Base-by-base conservation (phyloP, 768 basidiomycete genomes). In the Boletus rubroflammeus region DNA sequence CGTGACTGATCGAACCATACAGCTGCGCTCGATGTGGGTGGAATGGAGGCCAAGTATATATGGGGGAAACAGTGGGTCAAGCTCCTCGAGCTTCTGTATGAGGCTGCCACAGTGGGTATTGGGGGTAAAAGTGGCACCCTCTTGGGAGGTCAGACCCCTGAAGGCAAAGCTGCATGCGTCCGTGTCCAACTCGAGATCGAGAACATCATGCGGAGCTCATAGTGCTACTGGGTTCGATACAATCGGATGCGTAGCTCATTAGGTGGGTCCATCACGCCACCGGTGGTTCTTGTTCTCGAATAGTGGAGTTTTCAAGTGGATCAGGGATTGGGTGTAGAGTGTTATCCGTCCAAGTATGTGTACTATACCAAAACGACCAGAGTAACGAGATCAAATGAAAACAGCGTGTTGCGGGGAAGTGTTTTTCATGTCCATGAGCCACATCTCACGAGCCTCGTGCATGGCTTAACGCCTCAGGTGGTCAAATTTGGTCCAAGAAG, bases 51-150 rank as follows among this genome's bases (percentile, higher is more conserved):
- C 9, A 74, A 74, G 51, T 69, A 75, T 26, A 70, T 87, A 9
- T 92, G 86, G 84, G 90, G 90, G n/a, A 71, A 75, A 36, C 90
- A 92, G 67, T 92, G 87, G 83, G 70, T 84, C 54, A 91, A 91
- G 67, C 69, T 91, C 48, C 76, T 93, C 21, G 78, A 74, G 25
- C 67, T 88, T 14, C 66, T 91, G 14, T 83, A 90, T 57, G 78
- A 84, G 48, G 83, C 84, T 8, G 74, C 81, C 38, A 88, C 81
- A 0, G 67, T 63, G 5, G 85, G 86, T 6, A 72, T 82, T 50
- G 78, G 75, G 42, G 51, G 67, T 7, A 55, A 62, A 36, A 46
- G 69, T 50, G 58, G 71, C 35, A 36, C 62, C 34, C 50, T 78
- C 28, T 78, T 90, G 32, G 88, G 88, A 4, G 87, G 86, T 0